Conservation (phyloP, 805 yeast genomes). For the Cyberlindnera misumaiensis region DNA sequence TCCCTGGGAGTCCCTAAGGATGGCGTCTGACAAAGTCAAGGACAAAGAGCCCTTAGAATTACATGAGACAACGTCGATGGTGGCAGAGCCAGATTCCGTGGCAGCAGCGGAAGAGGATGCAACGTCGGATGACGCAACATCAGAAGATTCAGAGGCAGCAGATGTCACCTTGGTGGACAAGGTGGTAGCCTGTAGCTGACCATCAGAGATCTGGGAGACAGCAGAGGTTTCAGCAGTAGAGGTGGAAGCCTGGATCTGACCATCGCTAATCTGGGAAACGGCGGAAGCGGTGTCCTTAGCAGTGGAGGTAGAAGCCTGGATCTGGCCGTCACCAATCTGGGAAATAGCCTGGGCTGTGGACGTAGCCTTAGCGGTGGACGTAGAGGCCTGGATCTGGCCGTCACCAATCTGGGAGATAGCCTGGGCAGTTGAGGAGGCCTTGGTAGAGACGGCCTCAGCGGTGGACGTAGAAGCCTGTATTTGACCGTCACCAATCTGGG, state of each 20-base stretch:
- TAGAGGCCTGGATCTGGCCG: conserved; percentile 32
- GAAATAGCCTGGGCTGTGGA: conserved; percentile 24
- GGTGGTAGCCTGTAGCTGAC: conserved; percentile 26
- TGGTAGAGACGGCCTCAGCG: conserved; percentile 1
- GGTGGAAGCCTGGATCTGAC: conserved; percentile 21
- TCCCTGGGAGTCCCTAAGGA: conserved; percentile 52
- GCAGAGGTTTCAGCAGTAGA: conserved; percentile 15
- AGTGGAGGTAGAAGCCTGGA: conserved; percentile 39
- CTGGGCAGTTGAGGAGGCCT: conserved; percentile 18
- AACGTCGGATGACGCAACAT: conserved; percentile 3
- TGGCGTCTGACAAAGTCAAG: conserved; percentile 43
- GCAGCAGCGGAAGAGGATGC: conserved; percentile 1
- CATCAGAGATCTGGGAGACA: conserved; percentile 24
- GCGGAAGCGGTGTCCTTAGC: conserved; percentile 23
- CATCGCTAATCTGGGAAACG: conserved; percentile 15
- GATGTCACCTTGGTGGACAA: conserved; percentile 16
- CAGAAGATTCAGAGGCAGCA: conserved; percentile 14
- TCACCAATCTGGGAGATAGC: conserved; percentile 38
- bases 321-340: conserved; percentile 42
- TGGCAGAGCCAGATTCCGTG: conserved; percentile 2
- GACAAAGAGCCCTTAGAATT: conserved; percentile 42
- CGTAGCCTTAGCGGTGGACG: conserved; percentile 18
- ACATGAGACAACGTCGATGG: conserved; percentile 31
- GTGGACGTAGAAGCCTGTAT: conserved; percentile 19
- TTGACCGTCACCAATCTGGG: conserved; percentile 43